Evolutionary conservation across 1,139 yeast species (phyloP), one percentile per base, ranked within the genome.

Genomic region (Zhuliangozyma blackwelliae): DNA sequence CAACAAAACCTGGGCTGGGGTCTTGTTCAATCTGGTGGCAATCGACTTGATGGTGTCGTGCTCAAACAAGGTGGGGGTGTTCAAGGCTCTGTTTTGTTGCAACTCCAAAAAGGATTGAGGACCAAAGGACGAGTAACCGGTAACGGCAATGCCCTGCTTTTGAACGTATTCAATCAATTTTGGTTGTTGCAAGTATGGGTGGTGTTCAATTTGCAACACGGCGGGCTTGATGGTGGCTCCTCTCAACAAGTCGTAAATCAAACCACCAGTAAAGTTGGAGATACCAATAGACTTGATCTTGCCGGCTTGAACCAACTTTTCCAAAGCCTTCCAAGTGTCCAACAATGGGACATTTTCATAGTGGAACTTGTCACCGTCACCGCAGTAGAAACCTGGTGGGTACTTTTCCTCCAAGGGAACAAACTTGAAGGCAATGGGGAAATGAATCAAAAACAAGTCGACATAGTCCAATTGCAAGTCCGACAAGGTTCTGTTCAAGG

Each of bases 141-240:
- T 85, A 53, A 88, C 72, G 41, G 79, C 82, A 53, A 88, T 77
- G 33, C 75, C 80, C 48, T 76, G 63, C 31, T 63, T 52, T 58
- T 84, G 77, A 45, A 75, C 85, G 54, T 65, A 85, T 49, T 81
- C 72, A 44, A 87, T 61, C 57, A 87, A 70, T 48, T 69, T 70
- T 42, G 75, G 75, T 65, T 88, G 96, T 49, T 84, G 86, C 60
- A 88, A 72, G 70, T 86, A 88, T 48, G 96, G 96, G 61, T 88
- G 96, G 64, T 85, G 92, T 68, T 89, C 97, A 56, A 89, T 84
- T 65, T 89, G 96, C 51, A 85, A 73, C 38, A 77, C 88, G 37
- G 84, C 85, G 35, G 97, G 96, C 51, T 69, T 76, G 55, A 87
- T 78, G 50, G 68, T 75, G 46, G 85, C 82, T 43, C 79, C 78